Evolutionary conservation across 2,329 filamentous ascomycete genomes (phyloP).

Genomic region (Trichophyton rubrum): DNA sequence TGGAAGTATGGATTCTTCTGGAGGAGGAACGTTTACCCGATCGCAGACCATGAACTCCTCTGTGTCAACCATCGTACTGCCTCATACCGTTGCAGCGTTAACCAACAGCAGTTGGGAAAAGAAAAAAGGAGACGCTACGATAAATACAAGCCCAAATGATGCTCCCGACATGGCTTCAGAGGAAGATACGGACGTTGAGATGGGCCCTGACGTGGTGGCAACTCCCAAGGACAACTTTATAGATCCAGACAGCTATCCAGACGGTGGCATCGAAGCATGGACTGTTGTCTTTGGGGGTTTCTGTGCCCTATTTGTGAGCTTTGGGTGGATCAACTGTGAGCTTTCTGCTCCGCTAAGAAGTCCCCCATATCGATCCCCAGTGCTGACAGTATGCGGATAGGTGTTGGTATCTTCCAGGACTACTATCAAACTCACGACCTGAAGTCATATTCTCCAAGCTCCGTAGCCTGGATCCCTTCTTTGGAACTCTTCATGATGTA

Average conservation of each 20-base stretch:
- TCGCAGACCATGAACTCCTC: neutral
- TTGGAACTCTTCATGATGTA: constrained; percentile 47
- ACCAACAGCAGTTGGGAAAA: neutral
- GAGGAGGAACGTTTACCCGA: neutral
- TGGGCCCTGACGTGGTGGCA: neutral
- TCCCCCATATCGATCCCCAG: neutral
- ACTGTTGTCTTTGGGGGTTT: constrained; percentile 39
- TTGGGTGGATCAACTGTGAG: constrained; percentile 41
- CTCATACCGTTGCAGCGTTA: neutral
- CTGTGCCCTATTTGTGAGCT: constrained; percentile 37
- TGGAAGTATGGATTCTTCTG: neutral
- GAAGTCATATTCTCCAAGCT: constrained; percentile 38
- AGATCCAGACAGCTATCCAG: constrained; percentile 14
- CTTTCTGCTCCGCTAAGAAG: neutral
- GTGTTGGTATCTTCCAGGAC: constrained; percentile 44
- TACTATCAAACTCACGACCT: constrained; percentile 45
- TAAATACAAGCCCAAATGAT: neutral
- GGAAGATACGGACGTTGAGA: constrained; percentile 4
- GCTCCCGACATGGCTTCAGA: neutral
- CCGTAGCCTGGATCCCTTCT: constrained; percentile 51
- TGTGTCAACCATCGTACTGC: neutral
- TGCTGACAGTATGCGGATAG: constrained; percentile 16
- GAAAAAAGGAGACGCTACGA: neutral
- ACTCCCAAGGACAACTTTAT: constrained; percentile 6
- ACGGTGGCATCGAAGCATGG: constrained; percentile 25